Evolutionary conservation across 225 moss, liverwort and hornwort species (phyloP).

Genomic region (Rhytidiadelphus loreus): DNA sequence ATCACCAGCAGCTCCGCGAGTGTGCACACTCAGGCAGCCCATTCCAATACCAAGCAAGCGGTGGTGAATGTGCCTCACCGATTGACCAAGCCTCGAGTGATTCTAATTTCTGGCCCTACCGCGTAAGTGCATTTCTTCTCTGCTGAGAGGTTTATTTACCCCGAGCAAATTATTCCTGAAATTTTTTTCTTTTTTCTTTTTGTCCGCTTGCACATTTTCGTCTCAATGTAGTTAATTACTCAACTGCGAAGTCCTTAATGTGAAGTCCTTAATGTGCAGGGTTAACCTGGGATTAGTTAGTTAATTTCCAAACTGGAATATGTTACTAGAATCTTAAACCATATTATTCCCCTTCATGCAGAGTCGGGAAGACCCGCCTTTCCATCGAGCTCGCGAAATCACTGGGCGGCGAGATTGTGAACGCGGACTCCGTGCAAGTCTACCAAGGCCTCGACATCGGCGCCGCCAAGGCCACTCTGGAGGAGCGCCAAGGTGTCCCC

Average conservation of each 20-base stretch:
- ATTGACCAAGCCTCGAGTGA: too few species aligned
- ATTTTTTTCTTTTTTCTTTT: neutral
- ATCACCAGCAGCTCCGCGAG: too few species aligned
- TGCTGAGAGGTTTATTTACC: neutral
- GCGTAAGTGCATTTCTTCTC: neutral
- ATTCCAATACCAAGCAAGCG: too few species aligned
- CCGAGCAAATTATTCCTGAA: neutral
- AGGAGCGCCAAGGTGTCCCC: constrained; percentile 16
- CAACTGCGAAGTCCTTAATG: neutral
- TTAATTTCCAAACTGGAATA: neutral
- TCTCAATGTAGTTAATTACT: too few species aligned
- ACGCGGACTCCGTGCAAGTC: constrained; percentile 18
- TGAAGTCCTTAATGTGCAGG: too few species aligned
- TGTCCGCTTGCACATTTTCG: neutral
- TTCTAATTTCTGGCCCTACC: neutral
- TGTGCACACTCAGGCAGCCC: too few species aligned
- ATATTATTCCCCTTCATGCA: neutral
- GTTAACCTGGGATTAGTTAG: neutral
- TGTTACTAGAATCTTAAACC: neutral
- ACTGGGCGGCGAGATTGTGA: constrained; percentile 17
- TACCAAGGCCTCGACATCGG: constrained; percentile 27
- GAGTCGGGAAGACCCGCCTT: constrained; percentile 33
- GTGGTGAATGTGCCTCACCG: too few species aligned
- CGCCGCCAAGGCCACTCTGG: constrained; percentile 8
- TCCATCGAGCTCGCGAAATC: constrained; percentile 33